Percentiles rank a stretch among this genome's conserved stretches.
Evolutionary conservation across 2,329 filamentous ascomycete species (phyloP).

Genomic region (Diaporthe vexans): DNA sequence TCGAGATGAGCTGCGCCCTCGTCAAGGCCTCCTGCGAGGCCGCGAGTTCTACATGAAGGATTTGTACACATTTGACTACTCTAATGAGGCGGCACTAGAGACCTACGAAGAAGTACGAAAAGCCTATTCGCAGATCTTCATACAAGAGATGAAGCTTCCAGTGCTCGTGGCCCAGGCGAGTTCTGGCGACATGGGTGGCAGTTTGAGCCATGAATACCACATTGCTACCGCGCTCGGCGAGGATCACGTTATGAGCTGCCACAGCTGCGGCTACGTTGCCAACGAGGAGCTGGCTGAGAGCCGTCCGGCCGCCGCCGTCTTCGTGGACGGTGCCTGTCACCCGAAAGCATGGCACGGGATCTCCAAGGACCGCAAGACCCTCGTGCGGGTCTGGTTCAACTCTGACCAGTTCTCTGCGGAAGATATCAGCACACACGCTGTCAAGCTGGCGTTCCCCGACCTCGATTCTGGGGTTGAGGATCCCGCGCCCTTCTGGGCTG

Average conservation of each 20-base stretch:
- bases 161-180: slow-evolving; percentile 90
- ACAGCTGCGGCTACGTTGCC: slow-evolving; percentile 79
- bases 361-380: slow-evolving; percentile 74
- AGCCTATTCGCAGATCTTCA: slow-evolving; percentile 83
- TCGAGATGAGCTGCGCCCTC: slow-evolving; percentile 89
- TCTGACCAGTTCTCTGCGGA: slow-evolving; percentile 46
- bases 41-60: slow-evolving; percentile 99
- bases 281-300: slow-evolving; percentile 86
- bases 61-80: slow-evolving; percentile 92
- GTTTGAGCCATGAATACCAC: slow-evolving; percentile 95
- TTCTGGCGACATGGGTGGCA: slow-evolving; percentile 96
- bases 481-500: slow-evolving; percentile 65
- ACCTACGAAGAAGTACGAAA: slow-evolving; percentile 83
- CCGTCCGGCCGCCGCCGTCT: slow-evolving; percentile 37
- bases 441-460: slow-evolving; percentile 76
- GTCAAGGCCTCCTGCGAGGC: slow-evolving; percentile 88
- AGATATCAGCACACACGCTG: slow-evolving; percentile 66
- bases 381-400: slow-evolving; percentile 78
- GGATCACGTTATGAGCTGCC: slow-evolving; percentile 85
- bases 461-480: slow-evolving; percentile 80
- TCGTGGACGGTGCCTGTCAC: slow-evolving; percentile 7
- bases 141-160: slow-evolving; percentile 82
- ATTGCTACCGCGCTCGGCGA: slow-evolving; percentile 85
- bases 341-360: slow-evolving; percentile 69
- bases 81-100: slow-evolving; percentile 74